A percentile compares a stretch with the other conserved stretches of the same genome.
These are phyloP conservation scores for Sporothrix dimorphospora DNA, from an alignment of 2,329 filamentous ascomycete genomes.

Conservation along the genomic window DNA sequence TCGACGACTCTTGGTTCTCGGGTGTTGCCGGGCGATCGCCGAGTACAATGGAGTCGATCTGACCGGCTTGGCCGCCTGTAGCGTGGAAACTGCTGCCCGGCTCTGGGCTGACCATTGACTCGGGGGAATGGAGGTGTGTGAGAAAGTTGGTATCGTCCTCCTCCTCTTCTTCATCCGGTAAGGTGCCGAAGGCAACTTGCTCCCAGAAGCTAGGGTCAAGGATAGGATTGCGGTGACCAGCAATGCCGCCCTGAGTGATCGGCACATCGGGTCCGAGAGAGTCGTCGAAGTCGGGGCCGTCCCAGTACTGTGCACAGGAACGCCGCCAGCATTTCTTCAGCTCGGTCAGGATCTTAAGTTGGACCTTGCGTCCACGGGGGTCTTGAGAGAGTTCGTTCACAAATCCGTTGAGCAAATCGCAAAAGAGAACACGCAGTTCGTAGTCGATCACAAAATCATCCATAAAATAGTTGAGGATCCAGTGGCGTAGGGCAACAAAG, in stretches of 20 bases:
- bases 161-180: slow-evolving; percentile 51
- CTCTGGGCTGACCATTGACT: slow-evolving; percentile 25
- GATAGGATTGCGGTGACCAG: slow-evolving; percentile 60
- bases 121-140: slow-evolving; percentile 29
- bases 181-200: slow-evolving; percentile 49
- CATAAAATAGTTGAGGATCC: slow-evolving; percentile 96
- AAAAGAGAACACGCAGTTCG: slow-evolving; percentile 75
- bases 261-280: slow-evolving; percentile 65
- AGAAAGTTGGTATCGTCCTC: slow-evolving; percentile 45
- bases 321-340: slow-evolving; percentile 97
- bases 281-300: slow-evolving; percentile 67
- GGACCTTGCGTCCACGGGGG: slow-evolving; percentile 52
- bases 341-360: slow-evolving; percentile 85
- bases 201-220: slow-evolving; percentile 61
- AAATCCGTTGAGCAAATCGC: slow-evolving; percentile 74
- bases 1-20: slow-evolving; percentile 39
- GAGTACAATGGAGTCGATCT: slow-evolving; percentile 53
- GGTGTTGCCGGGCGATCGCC: slow-evolving; percentile 54
- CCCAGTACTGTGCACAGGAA: slow-evolving; percentile 89
- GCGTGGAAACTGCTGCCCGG: slow-evolving; percentile 36
- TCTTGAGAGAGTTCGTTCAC: slow-evolving; percentile 58
- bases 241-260: slow-evolving; percentile 75
- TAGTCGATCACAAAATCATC: slow-evolving; percentile 88
- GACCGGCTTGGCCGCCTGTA: slow-evolving; percentile 47
- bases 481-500: slow-evolving; percentile 93